Base-by-base conservation (phyloP, 2,329 filamentous ascomycete species). In the Aspergillus costaricaensis region DNA sequence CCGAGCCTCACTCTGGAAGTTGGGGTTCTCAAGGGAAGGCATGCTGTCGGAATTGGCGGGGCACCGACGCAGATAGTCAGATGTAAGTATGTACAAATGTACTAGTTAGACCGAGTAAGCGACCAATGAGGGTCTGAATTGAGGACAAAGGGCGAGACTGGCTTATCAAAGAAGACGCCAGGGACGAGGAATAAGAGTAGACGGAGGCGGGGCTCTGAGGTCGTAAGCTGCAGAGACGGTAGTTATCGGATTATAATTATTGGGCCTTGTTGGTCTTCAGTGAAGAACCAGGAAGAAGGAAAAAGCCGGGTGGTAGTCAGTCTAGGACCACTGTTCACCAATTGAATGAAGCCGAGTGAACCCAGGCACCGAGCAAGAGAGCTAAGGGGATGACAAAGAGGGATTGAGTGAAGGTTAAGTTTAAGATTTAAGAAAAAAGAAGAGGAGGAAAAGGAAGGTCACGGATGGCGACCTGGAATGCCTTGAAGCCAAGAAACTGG, bases 1-100 rank as follows among this genome's bases (percentile, higher is more conserved):
- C 52, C 86, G 74, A 19, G 77, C 72, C 62, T 77, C 76, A 55
- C 73, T 76, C 55, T 66, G 59, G 5, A 36, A 36, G 9, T 67
- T 60, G 55, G 70, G 63, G 57, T 68, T 68, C 59, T 78, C 74
- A 52, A 71, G 61, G 23, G 71, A 69, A 56, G 75, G 70, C 77
- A 79, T 79, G 39, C 39, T 14, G 14, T 59, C 49, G 47, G 44
- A 30, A 43, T 49, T 15, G 50, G 41, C 48, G 39, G 27, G 25
- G 41, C 43, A 59, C 51, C 39, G 30, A 56, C 49, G 32, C 25
- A 55, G 48, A 32, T 14, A 36, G 15, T 27, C 32, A 36, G 10
- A 36, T 36, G 32, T 36, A 36, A 36, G 38, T 50, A 50, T 30
- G 47, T 21, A 23, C 47, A 27, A 51, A 48, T 30, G 23, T 27